Percentiles rank a stretch among this genome's conserved stretches.
Evolutionary conservation across 768 basidiomycete species (phyloP).

Genomic region (Auricularia cornea): DNA sequence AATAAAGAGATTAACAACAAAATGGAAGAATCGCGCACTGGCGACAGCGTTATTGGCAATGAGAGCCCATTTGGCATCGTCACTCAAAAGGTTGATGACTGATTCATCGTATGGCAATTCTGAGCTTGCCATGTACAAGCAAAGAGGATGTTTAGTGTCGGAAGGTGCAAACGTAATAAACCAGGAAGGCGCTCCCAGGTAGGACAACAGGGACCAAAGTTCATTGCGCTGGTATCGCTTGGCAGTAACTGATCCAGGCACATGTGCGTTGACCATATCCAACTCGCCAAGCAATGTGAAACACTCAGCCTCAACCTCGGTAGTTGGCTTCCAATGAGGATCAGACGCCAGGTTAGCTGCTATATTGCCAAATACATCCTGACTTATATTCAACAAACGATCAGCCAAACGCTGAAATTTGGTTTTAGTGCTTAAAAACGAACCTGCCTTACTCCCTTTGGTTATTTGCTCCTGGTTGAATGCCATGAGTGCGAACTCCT

Average conservation of each 20-base stretch:
- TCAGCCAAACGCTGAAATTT: constrained; percentile 18
- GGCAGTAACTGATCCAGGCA: constrained; percentile 16
- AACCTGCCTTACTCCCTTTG: constrained; percentile 19
- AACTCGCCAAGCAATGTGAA: not conserved
- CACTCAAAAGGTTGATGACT: not conserved
- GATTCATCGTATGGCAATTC: constrained; percentile 15
- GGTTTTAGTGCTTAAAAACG: constrained; percentile 19
- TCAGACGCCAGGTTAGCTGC: constrained; percentile 28
- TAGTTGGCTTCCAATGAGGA: too few relatives aligned
- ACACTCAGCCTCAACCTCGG: not conserved
- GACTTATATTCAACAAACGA: constrained; percentile 24
- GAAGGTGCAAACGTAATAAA: constrained; percentile 28
- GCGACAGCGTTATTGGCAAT: constrained; percentile 1
- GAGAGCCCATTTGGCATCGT: not conserved
- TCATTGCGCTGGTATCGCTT: constrained; percentile 18
- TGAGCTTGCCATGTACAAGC: constrained; percentile 25
- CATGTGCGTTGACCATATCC: not conserved
- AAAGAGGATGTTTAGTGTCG: constrained; percentile 24
- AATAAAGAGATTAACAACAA: constrained; percentile 6
- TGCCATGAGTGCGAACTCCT: constrained; percentile 28
- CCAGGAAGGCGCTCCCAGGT: constrained; percentile 13
- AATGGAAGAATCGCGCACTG: constrained; percentile 6
- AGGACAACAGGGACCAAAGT: not conserved
- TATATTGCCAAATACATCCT: constrained; percentile 25
- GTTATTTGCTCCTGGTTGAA: constrained; percentile 35